Conservation (phyloP, 73 alveolate genomes). For the Stentor coeruleus region DNA sequence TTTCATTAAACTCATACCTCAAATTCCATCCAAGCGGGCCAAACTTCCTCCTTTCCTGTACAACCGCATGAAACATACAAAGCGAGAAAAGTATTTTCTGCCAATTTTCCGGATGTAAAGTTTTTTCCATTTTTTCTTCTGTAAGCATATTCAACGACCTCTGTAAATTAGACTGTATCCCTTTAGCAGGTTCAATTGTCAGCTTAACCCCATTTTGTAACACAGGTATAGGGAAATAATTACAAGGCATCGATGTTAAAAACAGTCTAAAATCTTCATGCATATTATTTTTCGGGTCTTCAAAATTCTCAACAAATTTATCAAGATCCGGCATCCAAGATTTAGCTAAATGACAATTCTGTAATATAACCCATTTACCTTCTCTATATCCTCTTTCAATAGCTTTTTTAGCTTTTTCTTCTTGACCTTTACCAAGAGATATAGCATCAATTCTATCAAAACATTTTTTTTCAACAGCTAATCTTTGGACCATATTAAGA, state of each 20-base stretch:
- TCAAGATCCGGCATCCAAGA: slow-evolving; percentile 99
- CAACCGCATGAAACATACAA: slow-evolving; percentile 96
- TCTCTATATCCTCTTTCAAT: slow-evolving; percentile 86
- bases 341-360: slow-evolving; percentile 99
- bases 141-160: slow-evolving; percentile 75
- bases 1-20: slow-evolving; percentile 97
- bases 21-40: slow-evolving; percentile 99
- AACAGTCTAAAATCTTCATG: slow-evolving; percentile 98
- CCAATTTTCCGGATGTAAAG: slow-evolving; percentile 79
- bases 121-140: slow-evolving; percentile 75
- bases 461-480: slow-evolving; percentile 67
- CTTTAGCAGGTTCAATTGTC: slow-evolving; percentile 81
- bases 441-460: slow-evolving; percentile 81
- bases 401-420: slow-evolving; percentile 92
- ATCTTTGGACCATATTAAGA: slow-evolving; percentile 81
- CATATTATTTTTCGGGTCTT: slow-evolving; percentile 71
- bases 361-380: slow-evolving; percentile 99
- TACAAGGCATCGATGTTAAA: slow-evolving; percentile 98
- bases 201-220: slow-evolving; percentile 84
- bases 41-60: slow-evolving; percentile 98
- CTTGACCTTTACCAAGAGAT: slow-evolving; percentile 95
- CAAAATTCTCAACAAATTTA: slow-evolving; percentile 92
- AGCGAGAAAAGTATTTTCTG: slow-evolving; percentile 75
- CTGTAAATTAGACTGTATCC: slow-evolving; percentile 56
- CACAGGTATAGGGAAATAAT: slow-evolving; percentile 97